These are phyloP conservation scores for Naganishia cerealis DNA, from an alignment of 1,284 basidiomycete genomes.

Conservation along the genomic window DNA sequence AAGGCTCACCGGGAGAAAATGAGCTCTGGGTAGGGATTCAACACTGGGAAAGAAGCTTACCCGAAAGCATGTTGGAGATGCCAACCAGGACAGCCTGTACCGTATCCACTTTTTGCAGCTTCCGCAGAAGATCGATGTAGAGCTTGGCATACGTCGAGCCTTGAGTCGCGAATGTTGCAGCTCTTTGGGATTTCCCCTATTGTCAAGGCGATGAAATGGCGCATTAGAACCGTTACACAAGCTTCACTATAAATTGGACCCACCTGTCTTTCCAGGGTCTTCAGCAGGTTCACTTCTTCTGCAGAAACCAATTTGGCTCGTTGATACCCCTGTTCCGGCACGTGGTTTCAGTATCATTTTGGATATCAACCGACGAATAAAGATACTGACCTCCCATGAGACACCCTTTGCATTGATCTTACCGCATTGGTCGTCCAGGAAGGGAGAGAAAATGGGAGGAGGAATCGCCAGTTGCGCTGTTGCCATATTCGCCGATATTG, in stretches of 20 bases:
- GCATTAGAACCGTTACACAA: neutral
- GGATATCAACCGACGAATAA: neutral
- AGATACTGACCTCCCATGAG: slow-evolving; percentile 83
- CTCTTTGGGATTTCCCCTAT: slow-evolving; percentile 68
- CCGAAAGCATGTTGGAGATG: slow-evolving; percentile 83
- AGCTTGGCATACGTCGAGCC: slow-evolving; percentile 80
- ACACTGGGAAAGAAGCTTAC: slow-evolving; percentile 51
- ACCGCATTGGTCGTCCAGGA: slow-evolving; percentile 79
- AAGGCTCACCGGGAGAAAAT: neutral
- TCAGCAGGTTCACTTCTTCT: slow-evolving; percentile 86
- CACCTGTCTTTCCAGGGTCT: slow-evolving; percentile 74
- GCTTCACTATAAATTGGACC: slow-evolving; percentile 21
- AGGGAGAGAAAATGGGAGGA: slow-evolving; percentile 75
- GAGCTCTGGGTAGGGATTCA: slow-evolving; percentile 73
- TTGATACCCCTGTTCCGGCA: slow-evolving; percentile 74
- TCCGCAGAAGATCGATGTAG: slow-evolving; percentile 87
- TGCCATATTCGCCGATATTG: slow-evolving; percentile 23
- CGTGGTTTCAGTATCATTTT: neutral
- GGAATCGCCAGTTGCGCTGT: slow-evolving; percentile 65
- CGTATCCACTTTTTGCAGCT: slow-evolving; percentile 87
- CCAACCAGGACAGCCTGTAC: slow-evolving; percentile 90
- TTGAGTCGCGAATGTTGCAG: slow-evolving; percentile 73
- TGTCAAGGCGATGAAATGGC: neutral
- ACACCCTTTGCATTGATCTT: slow-evolving; percentile 88
- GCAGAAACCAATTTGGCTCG: slow-evolving; percentile 84